These are phyloP conservation scores for Alliaria petiolata DNA, from an alignment of 345 rosid genomes.

Conservation along the genomic window DNA sequence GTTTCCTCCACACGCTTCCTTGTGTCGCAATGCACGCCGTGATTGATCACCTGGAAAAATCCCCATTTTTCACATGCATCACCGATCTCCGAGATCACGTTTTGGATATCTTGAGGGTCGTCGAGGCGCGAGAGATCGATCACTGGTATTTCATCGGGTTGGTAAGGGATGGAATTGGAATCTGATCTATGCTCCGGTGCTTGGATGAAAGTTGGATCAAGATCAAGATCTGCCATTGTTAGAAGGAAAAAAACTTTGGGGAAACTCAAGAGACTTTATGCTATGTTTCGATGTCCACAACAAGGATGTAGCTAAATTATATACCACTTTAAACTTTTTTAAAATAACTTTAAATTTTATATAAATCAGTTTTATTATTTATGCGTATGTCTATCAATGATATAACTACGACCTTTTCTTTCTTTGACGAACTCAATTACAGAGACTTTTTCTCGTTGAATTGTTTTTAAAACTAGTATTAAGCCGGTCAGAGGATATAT, in stretches of 20 bases:
- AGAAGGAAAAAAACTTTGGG: not conserved
- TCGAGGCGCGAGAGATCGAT: constrained; percentile 40
- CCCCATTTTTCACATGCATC: constrained; percentile 42
- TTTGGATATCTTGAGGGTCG: not conserved
- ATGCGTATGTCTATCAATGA: not conserved
- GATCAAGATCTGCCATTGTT: constrained; percentile 41
- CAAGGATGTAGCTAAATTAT: not conserved
- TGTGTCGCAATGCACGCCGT: constrained; percentile 41
- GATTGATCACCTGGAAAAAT: constrained; percentile 51
- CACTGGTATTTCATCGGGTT: constrained; percentile 45
- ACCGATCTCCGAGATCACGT: constrained; percentile 38
- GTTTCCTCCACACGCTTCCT: constrained; percentile 25
- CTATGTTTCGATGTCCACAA: not conserved
- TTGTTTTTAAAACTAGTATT: not conserved
- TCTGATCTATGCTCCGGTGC: constrained; percentile 40
- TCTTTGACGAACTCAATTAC: not conserved
- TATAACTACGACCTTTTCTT: not conserved
- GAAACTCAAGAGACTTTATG: not conserved
- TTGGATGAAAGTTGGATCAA: constrained; percentile 47
- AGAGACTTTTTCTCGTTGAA: not conserved
- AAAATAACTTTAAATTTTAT: not conserved
- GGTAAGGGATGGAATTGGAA: not conserved
- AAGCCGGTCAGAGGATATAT: constrained; percentile 8
- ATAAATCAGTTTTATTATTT: not conserved
- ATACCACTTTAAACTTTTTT: not conserved